Percentiles rank a stretch among this genome's conserved stretches.
Evolutionary conservation across 176 grass and related monocot species (phyloP).

Genomic region (Carex myosuroides): DNA sequence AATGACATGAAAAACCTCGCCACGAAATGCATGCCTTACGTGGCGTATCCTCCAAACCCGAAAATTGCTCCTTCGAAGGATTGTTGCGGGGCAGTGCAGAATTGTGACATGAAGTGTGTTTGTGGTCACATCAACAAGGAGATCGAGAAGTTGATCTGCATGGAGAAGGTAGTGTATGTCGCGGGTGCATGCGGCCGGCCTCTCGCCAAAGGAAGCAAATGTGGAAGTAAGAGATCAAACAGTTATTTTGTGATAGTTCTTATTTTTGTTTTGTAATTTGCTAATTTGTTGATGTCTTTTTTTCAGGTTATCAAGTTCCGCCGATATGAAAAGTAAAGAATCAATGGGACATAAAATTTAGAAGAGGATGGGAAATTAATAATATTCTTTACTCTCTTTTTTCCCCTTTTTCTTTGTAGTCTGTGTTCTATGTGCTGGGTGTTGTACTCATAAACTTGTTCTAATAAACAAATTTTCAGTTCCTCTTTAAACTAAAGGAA

Average conservation of each 20-base stretch:
- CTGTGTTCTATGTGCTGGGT: not conserved
- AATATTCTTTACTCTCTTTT: not conserved
- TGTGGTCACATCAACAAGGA: conserved; percentile 29
- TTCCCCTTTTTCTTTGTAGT: not conserved
- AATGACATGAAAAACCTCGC: not conserved
- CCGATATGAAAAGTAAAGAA: not conserved
- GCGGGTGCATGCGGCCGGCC: not conserved
- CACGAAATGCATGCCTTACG: conserved; percentile 13
- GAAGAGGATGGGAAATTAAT: not conserved
- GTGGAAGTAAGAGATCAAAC: conserved; percentile 18
- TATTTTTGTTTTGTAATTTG: not conserved
- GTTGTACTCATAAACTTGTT: not conserved
- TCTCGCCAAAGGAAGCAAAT: conserved; percentile 13
- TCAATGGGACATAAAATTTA: not conserved
- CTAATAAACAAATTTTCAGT: not conserved
- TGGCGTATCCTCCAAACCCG: conserved; percentile 1
- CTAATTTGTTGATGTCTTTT: not conserved
- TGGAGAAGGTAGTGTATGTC: conserved; percentile 41
- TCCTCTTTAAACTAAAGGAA: not conserved
- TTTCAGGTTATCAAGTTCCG: conserved; percentile 3
- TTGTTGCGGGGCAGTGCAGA: conserved; percentile 20
- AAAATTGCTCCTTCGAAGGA: conserved; percentile 30
- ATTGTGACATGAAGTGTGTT: conserved; percentile 9
- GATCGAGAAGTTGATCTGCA: conserved; percentile 18
- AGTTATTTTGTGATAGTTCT: not conserved